phyloP scores from a whole-genome alignment of 2,329 filamentous ascomycete species.

The Cercospora nicotianae region DNA sequence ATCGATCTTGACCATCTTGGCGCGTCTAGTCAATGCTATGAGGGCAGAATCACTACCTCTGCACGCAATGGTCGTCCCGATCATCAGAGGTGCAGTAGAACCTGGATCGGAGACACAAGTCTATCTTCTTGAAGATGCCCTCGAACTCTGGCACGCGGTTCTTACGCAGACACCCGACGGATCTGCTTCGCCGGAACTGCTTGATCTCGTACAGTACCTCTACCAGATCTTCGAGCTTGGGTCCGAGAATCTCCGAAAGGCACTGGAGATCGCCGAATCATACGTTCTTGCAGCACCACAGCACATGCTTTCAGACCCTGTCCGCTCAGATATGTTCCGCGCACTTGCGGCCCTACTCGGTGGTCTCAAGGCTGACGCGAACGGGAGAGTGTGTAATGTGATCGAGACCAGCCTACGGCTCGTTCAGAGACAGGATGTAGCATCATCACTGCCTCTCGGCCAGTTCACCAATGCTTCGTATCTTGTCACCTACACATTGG shows the following conservation, averaged over 20 bases:
- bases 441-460: slow-evolving; percentile 16
- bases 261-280: slow-evolving; percentile 51
- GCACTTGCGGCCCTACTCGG: slow-evolving; percentile 46
- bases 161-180: slow-evolving; percentile 58
- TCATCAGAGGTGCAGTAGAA: slow-evolving; percentile 77
- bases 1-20: slow-evolving; percentile 80
- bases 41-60: slow-evolving; percentile 74
- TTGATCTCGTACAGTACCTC: slow-evolving; percentile 47
- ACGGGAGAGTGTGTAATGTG: slow-evolving; percentile 48
- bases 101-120: slow-evolving; percentile 70
- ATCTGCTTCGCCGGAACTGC: slow-evolving; percentile 44
- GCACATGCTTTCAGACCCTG: slow-evolving; percentile 46
- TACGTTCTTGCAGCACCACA: slow-evolving; percentile 51
- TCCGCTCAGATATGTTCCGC: slow-evolving; percentile 44
- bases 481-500: slow-evolving; percentile 22
- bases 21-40: slow-evolving; percentile 83
- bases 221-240: slow-evolving; percentile 52
- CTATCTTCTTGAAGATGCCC: slow-evolving; percentile 85
- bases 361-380: slow-evolving; percentile 50
- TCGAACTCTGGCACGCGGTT: slow-evolving; percentile 84
- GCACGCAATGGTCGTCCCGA: slow-evolving; percentile 75
- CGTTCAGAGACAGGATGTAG: slow-evolving; percentile 41
- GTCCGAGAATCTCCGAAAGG: slow-evolving; percentile 50
- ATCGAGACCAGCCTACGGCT: slow-evolving; percentile 50
- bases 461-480: slow-evolving; percentile 21